phyloP scores from a whole-genome alignment of 1,284 basidiomycete genomes.

The Sphaerobolus stellatus region DNA sequence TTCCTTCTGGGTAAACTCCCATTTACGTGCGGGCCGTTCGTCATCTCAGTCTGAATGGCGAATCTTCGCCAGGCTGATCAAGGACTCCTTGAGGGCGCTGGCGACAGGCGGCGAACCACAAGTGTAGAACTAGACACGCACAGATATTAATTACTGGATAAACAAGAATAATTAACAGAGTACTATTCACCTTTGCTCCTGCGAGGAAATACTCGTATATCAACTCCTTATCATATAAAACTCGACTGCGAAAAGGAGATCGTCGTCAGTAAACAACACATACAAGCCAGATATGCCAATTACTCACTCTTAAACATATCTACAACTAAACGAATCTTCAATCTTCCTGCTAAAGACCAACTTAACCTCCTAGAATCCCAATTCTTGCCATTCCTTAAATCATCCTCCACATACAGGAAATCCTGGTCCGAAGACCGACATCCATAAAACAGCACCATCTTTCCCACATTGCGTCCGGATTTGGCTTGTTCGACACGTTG shows the following conservation, averaged over 20 bases:
- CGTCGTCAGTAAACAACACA: not conserved
- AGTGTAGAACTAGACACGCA: conserved; percentile 42
- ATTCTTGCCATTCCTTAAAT: conserved; percentile 42
- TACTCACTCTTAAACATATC: conserved; percentile 51
- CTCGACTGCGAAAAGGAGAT: conserved; percentile 41
- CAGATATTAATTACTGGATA: not conserved
- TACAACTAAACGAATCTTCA: conserved; percentile 42
- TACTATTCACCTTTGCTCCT: conserved; percentile 31
- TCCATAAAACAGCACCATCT: conserved; percentile 50
- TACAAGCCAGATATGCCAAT: conserved; percentile 1
- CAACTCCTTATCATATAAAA: conserved; percentile 44
- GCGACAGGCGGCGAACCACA: conserved; percentile 46
- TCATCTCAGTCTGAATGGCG: conserved; percentile 23
- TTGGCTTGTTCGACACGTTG: conserved; percentile 50
- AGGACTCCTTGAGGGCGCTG: conserved; percentile 37
- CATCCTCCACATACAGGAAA: conserved; percentile 43
- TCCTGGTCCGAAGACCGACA: conserved; percentile 45
- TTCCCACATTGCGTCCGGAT: conserved; percentile 45
- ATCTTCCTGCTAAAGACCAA: conserved; percentile 46
- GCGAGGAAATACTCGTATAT: conserved; percentile 34
- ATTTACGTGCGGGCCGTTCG: conserved; percentile 28
- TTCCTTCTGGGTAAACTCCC: conserved; percentile 36
- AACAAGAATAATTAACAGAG: not conserved
- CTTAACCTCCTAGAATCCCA: conserved; percentile 48
- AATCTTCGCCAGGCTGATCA: conserved; percentile 39